Base-by-base conservation (phyloP, 352 stramenopile genomes). In the Phytophthora macrochlamydospora region DNA sequence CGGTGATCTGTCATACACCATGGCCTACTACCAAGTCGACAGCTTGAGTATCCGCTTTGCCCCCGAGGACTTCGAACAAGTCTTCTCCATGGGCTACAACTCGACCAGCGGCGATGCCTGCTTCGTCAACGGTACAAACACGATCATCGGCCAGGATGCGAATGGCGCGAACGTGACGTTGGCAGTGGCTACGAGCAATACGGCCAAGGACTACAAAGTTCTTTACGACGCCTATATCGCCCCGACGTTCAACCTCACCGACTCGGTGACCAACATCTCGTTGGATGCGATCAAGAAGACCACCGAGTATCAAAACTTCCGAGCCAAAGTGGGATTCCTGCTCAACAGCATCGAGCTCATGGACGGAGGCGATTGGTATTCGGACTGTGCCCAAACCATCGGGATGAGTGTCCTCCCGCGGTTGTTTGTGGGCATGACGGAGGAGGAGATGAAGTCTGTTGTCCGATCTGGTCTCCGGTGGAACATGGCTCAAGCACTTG, bases 341-440 rank as follows among this genome's bases (percentile, higher is more conserved):
- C 56, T 61, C 13, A 73, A 70, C 49, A 65, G 65, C 31, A 51
- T 79, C n/a, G 73, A 81, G 58, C 64, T 53, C 35, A 66, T 65
- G 57, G 55, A 73, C 54, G 70, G 70, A 51, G 31, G 61, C 33
- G 56, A 79, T 7, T 71, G 72, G 33, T 57, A 57, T 51, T 37
- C 59, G 24, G n/a, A 60, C 44, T 82, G 74, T 54, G 59, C 70
- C 3, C 57, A 70, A 43, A 69, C 53, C 29, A 74, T 79, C 55
- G 71, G 49, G 37, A 79, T 82, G 74, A 77, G 62, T n/a, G 56
- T 79, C n/a, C 71, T 77, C 63, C 70, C 74, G 13, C 70, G 79
- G 51, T 52, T 77, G 54, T 62, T 82, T 18, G 70, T 79, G 7
- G 74, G 74, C 32, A 82, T 82, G 74, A 75, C 67, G 7, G 71